A percentile compares a stretch with the other conserved stretches of the same genome.
Conservation (phyloP, 2,329 filamentous ascomycete species). For the Metarhizium humberi region DNA sequence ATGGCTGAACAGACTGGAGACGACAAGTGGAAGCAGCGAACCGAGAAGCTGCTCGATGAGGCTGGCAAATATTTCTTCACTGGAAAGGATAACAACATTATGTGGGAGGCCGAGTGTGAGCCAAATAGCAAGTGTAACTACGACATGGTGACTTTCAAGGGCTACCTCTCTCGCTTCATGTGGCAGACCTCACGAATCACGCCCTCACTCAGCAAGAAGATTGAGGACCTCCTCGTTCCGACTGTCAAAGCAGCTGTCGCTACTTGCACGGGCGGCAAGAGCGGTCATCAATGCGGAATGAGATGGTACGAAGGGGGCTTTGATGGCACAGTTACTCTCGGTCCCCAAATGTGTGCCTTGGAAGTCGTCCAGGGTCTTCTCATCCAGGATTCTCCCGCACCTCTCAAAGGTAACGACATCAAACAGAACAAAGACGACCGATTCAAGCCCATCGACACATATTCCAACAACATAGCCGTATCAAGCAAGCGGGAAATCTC, state of each 20-base stretch:
- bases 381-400: conserved; percentile 30
- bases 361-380: conserved; percentile 54
- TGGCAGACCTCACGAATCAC: conserved; percentile 48
- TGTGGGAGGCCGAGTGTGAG: conserved; percentile 62
- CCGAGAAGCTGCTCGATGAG: conserved; percentile 41
- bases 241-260: conserved; percentile 47
- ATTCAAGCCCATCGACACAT: conserved; percentile 12
- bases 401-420: conserved; percentile 39
- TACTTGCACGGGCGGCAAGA: conserved; percentile 46
- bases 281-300: conserved; percentile 47
- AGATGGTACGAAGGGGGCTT: conserved; percentile 52
- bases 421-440: conserved; percentile 15
- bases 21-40: conserved; percentile 43
- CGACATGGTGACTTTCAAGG: conserved; percentile 62
- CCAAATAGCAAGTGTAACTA: conserved; percentile 43
- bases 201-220: conserved; percentile 38
- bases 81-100: conserved; percentile 45
- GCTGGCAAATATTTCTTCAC: conserved; percentile 45
- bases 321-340: conserved; percentile 46
- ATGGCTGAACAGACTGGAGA: conserved; percentile 52
- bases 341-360: conserved; percentile 56
- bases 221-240: conserved; percentile 38
- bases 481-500: conserved; percentile 5
- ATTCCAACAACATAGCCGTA: conserved; percentile 4
- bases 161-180: conserved; percentile 55